phyloP scores from a whole-genome alignment of 768 basidiomycete species.

The Wakefieldia striispora region DNA sequence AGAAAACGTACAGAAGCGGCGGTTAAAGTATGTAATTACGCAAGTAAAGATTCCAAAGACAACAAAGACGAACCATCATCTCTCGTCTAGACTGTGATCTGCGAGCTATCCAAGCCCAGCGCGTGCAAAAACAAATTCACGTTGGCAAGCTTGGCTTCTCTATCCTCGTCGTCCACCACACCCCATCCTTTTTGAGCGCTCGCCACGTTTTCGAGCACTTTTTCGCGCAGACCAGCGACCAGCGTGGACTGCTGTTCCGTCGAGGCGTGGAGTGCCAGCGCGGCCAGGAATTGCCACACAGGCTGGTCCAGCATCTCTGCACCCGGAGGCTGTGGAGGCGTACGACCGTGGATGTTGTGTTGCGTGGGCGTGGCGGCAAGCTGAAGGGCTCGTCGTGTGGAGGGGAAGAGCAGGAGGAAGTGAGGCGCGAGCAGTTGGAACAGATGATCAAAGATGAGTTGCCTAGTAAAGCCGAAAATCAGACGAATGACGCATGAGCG shows the following conservation, averaged over 20 bases:
- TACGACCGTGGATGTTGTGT: constrained; percentile 44
- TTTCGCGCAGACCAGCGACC: constrained; percentile 84
- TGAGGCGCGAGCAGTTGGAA: constrained; percentile 78
- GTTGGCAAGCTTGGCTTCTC: constrained; percentile 79
- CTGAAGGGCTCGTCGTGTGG: constrained; percentile 62
- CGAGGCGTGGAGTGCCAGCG: constrained; percentile 80
- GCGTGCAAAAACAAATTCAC: constrained; percentile 90
- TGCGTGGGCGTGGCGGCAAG: constrained; percentile 36
- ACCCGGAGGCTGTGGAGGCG: constrained; percentile 57
- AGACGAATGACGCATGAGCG: constrained; percentile 1
- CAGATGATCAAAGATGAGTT: constrained; percentile 82
- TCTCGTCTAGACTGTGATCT: constrained; percentile 50
- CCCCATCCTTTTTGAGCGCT: constrained; percentile 73
- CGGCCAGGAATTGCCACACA: constrained; percentile 93
- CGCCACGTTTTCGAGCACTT: constrained; percentile 88
- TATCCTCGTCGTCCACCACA: constrained; percentile 66
- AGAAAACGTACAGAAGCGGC: no score
- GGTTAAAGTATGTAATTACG: no score
- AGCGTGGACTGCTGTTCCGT: constrained; percentile 86
- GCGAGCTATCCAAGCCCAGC: constrained; percentile 68
- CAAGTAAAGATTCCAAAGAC: no score
- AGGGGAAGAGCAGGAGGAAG: constrained; percentile 84
- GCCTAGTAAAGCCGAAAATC: constrained; percentile 48
- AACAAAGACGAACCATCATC: background rate
- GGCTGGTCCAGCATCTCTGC: constrained; percentile 78